Base-by-base conservation (phyloP, 2,329 filamentous ascomycete genomes). In the Fusarium nematophilum region DNA sequence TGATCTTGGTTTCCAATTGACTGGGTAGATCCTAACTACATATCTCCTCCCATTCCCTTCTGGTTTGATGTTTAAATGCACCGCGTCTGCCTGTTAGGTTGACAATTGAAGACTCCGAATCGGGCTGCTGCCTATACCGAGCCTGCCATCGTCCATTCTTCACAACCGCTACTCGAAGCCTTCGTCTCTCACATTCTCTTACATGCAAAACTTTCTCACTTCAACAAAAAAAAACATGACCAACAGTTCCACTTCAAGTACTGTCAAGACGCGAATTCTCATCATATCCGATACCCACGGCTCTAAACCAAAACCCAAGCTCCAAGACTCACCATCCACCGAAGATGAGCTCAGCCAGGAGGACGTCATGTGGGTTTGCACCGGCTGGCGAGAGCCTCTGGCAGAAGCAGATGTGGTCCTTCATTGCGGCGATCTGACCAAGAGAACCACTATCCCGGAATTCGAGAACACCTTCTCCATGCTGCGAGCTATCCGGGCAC, bases 351-450 rank as follows among this genome's bases (percentile, higher is more conserved):
- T 72, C 42, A 52, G 27, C 31, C 44, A 55, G 3, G 44, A 49
- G 2, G 59, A 64, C n/a, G 39, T 62, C 29, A 43, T 18, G 17
- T 36, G 29, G 37, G 40, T 46, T n/a, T 44, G 38, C n/a, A 70
- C 71, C 1, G 73, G 70, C 34, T 76, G 65, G 58, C 68, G 71
- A 27, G 48, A 65, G 13, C 70, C 75, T 6, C 55, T 73, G 0
- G 67, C 75, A 3, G 64, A 71, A 13, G 76, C 74, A 25, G 83
- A 86, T 56, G 78, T 84, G 4, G 77, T 73, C 9, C 76, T 84
- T 3, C 81, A 84, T 71, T 85, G 82, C 57, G 83, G 83, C 36
- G 81, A 85, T 50, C 70, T 86, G 3, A 84, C 81, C 1, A 69
- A 75, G 1, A 69, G 70, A 7, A 80, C 78, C 3, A 73, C 72